Evolutionary conservation across 1,284 basidiomycete genomes (phyloP).

Genomic region (Sporisorium exsertum): DNA sequence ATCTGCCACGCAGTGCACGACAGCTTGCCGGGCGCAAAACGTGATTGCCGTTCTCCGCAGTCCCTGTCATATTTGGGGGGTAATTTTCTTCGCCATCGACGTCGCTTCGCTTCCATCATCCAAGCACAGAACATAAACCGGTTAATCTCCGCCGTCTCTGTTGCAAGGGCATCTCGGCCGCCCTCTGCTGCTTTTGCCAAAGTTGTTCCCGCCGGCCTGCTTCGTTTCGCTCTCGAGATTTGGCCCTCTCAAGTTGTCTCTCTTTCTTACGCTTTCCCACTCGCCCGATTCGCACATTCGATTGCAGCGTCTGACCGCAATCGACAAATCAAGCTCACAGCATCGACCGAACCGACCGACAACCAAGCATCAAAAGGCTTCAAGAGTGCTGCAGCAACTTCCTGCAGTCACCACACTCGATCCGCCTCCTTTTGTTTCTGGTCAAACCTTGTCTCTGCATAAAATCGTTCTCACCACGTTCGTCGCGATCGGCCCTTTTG

Average conservation of each 20-base stretch:
- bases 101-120: background rate
- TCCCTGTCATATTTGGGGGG: background rate
- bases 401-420: background rate
- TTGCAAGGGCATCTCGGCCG: background rate
- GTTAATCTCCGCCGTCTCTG: background rate
- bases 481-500: background rate
- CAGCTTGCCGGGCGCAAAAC: background rate
- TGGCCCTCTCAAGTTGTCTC: too few relatives aligned
- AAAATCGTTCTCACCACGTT: background rate
- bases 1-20: background rate
- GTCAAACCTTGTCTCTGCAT: background rate
- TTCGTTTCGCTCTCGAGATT: too few relatives aligned
- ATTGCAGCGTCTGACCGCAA: too few relatives aligned
- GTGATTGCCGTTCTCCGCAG: background rate
- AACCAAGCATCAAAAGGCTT: background rate
- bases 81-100: background rate
- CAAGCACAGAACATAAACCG: too few relatives aligned
- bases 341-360: too few relatives aligned
- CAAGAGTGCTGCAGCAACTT: background rate
- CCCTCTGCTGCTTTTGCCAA: background rate
- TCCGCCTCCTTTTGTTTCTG: background rate
- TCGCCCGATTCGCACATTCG: too few relatives aligned
- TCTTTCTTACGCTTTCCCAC: too few relatives aligned
- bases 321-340: too few relatives aligned
- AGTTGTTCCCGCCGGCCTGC: too few relatives aligned